These are phyloP conservation scores for Neofusicoccum sp. DNA, from an alignment of 2,329 filamentous ascomycete species.

Conservation along the genomic window DNA sequence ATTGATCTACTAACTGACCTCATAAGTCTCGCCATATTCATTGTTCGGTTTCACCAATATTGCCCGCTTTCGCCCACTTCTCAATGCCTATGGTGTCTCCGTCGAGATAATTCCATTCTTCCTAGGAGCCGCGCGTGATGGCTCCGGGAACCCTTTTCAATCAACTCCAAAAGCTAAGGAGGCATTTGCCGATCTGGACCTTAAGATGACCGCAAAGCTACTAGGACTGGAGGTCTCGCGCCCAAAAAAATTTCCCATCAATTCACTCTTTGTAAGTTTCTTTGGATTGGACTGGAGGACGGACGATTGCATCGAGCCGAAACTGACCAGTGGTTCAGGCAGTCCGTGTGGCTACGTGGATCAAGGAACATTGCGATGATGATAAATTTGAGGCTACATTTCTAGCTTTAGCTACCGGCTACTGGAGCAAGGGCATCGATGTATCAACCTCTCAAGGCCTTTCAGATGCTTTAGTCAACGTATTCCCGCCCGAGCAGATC, in stretches of 20 bases:
- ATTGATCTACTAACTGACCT: neutral
- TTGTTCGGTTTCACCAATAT: constrained; percentile 20
- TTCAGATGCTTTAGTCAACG: neutral
- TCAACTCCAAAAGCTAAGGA: constrained; percentile 4
- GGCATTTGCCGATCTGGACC: neutral
- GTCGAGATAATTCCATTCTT: constrained; percentile 20
- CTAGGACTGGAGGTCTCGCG: neutral
- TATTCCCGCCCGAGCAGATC: constrained; percentile 6
- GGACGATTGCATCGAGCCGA: neutral
- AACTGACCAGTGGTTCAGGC: neutral
- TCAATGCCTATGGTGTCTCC: constrained; percentile 14
- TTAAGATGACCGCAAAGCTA: neutral
- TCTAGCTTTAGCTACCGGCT: constrained; percentile 14
- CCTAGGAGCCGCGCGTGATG: constrained; percentile 19
- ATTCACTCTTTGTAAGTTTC: neutral
- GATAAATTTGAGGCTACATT: constrained; percentile 21
- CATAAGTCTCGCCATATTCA: constrained; percentile 18
- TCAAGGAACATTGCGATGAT: constrained; percentile 20
- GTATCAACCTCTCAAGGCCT: constrained; percentile 17
- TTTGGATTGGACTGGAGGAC: neutral
- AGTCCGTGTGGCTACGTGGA: constrained; percentile 17
- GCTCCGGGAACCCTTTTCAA: constrained; percentile 16
- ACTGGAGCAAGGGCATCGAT: constrained; percentile 19
- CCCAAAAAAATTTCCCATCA: neutral
- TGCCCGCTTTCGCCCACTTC: constrained; percentile 13